Evolutionary conservation across 2,329 filamentous ascomycete species (phyloP), one percentile per base, ranked within the genome.

Genomic region (Pestalotiopsis sp.): DNA sequence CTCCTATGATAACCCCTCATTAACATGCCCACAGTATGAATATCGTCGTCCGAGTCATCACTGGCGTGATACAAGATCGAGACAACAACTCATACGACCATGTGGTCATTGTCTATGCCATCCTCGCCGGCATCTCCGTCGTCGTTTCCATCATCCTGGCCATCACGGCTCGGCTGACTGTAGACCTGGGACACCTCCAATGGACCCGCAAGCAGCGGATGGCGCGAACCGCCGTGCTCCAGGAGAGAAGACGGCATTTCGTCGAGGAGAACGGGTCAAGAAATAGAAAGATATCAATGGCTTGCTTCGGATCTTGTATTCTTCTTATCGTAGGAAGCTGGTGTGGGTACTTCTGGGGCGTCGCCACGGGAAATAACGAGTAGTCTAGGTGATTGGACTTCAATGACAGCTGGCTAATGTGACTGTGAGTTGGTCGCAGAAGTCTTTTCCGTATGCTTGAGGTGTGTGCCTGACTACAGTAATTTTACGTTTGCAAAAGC

Each of bases 291-390:
- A 78, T 86, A 12, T 85, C 82, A 13, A 70, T 82, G 45, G 69
- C 73, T 9, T 84, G 84, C 68, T 86, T 89, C 65, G 75, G 71
- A 1, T 75, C 77, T 0, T 72, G 89, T 1, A 72, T 85, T 0
- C 25, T 85, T 3, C 71, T 90, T 56, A 81, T 87, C 0, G 39
- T 87, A 11, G 88, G 88, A 0, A 80, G 80, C 2, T 89, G 87
- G 85, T 77, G 73, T 9, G 87, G 86, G 0, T 90, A 89, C 74
- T 88, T 90, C 70, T 90, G 87, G 87, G 88, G 88, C 7, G 82
- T 87, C 2, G 85, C 84, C 4, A 90, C 86, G 0, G 85, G 85
- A 0, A 17, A 67, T n/a, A 67, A 67, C 56, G 27, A 31, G 27
- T 31, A 31, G 27, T 31, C 27, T 9, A 31, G 27, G 27, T 31